Evolutionary conservation across 2,329 filamentous ascomycete genomes (phyloP).

Genomic region (Alternaria infectoria): DNA sequence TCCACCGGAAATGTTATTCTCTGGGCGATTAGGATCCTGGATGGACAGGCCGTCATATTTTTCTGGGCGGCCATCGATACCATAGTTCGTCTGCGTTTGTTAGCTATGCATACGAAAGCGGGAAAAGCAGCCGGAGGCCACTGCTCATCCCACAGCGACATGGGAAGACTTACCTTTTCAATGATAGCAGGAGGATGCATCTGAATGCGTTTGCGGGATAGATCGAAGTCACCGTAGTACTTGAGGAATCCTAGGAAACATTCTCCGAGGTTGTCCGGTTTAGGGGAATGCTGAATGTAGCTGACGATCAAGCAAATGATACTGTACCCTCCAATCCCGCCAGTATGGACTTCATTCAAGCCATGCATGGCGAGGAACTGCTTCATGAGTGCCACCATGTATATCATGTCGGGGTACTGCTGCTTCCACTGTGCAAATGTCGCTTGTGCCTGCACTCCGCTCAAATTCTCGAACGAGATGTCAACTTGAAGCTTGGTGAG

Average conservation of each 20-base stretch:
- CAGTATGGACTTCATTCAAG: constrained; percentile 88
- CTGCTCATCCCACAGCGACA: not conserved
- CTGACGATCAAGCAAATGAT: constrained; percentile 93
- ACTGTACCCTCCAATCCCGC: constrained; percentile 91
- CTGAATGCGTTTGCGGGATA: constrained; percentile 72
- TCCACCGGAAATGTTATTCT: constrained; percentile 90
- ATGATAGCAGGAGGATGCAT: constrained; percentile 75
- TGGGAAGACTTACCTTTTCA: constrained; percentile 67
- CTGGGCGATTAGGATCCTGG: constrained; percentile 84
- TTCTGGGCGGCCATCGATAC: constrained; percentile 41
- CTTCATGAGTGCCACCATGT: constrained; percentile 86
- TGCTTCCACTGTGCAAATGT: constrained; percentile 83
- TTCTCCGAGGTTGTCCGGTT: constrained; percentile 70
- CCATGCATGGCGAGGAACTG: constrained; percentile 89
- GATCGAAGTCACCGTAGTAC: constrained; percentile 86
- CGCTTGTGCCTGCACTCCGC: constrained; percentile 77
- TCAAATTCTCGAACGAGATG: constrained; percentile 91
- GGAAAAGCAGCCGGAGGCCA: not conserved
- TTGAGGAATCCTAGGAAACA: constrained; percentile 87
- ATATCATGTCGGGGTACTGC: constrained; percentile 82
- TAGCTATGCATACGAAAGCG: constrained; percentile 2
- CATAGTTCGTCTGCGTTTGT: constrained; percentile 23
- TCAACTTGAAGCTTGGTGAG: constrained; percentile 84
- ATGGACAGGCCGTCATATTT: constrained; percentile 74
- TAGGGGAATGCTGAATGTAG: constrained; percentile 73